phyloP scores from a whole-genome alignment of 768 basidiomycete genomes.

The Tricholoma matsutake region DNA sequence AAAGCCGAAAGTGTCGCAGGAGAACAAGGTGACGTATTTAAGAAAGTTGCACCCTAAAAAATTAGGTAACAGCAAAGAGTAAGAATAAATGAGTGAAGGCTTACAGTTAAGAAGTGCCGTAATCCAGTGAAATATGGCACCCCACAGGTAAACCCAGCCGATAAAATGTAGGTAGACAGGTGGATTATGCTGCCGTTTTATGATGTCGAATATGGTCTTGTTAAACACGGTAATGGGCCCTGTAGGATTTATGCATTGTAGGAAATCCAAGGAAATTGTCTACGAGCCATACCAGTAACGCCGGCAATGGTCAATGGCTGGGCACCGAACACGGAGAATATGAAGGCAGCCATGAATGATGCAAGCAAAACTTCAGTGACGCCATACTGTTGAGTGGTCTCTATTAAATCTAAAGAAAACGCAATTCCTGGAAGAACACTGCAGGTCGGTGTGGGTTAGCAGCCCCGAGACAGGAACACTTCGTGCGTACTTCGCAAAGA shows the following conservation, averaged over 20 bases:
- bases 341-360: slow-evolving; percentile 86
- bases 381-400: slow-evolving; percentile 87
- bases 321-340: slow-evolving; percentile 84
- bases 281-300: slow-evolving; percentile 60
- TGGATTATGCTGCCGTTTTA: slow-evolving; percentile 50
- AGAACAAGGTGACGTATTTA: slow-evolving; percentile 84
- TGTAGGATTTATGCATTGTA: slow-evolving; percentile 19
- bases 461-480: neutral
- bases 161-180: slow-evolving; percentile 84
- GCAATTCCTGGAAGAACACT: slow-evolving; percentile 90
- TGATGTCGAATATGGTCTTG: slow-evolving; percentile 82
- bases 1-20: slow-evolving; percentile 91
- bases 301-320: slow-evolving; percentile 93
- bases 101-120: slow-evolving; percentile 76
- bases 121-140: slow-evolving; percentile 80
- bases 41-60: slow-evolving; percentile 74
- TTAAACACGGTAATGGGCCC: slow-evolving; percentile 93
- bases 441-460: neutral
- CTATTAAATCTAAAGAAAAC: slow-evolving; percentile 89
- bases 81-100: slow-evolving; percentile 13
- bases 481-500: slow-evolving; percentile 71
- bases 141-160: slow-evolving; percentile 93
- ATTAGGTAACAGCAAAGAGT: neutral
- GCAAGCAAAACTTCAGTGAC: slow-evolving; percentile 82
- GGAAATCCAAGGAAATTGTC: neutral